Evolutionary conservation across 2,329 filamentous ascomycete genomes (phyloP).

Genomic region (Tolypocladium ophioglossoides): DNA sequence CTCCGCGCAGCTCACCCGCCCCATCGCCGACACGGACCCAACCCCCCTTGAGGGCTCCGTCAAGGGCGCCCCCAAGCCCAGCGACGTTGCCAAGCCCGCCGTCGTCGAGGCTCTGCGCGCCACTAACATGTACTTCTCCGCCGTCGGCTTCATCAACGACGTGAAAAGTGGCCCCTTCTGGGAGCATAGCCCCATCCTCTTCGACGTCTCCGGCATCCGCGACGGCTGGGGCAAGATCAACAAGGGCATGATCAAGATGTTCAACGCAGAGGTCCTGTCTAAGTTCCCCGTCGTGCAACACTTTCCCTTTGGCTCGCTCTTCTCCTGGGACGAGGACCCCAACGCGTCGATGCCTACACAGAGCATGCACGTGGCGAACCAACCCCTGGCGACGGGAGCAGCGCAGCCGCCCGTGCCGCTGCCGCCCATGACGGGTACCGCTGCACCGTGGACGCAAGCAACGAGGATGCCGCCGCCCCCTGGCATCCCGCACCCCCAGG

Average conservation of each 20-base stretch:
- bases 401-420: conserved; percentile 10
- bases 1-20: conserved; percentile 75
- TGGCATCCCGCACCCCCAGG: conserved; percentile 29
- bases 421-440: conserved; percentile 21
- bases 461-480: conserved; percentile 25
- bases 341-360: conserved; percentile 37
- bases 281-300: conserved; percentile 99
- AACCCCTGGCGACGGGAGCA: conserved; percentile 23
- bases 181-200: conserved; percentile 91
- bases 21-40: conserved; percentile 50
- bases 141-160: conserved; percentile 93
- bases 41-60: conserved; percentile 75
- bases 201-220: conserved; percentile 83
- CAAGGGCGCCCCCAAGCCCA: conserved; percentile 58
- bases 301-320: conserved; percentile 74
- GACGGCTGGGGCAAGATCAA: conserved; percentile 99
- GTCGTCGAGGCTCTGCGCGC: conserved; percentile 55
- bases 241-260: conserved; percentile 99
- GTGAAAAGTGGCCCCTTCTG: conserved; percentile 96
- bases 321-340: conserved; percentile 63
- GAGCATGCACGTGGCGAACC: conserved; percentile 48
- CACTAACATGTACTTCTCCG: conserved; percentile 84
- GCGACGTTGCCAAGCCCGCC: conserved; percentile 53
- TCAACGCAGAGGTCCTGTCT: conserved; percentile 86
- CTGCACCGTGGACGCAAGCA: conserved; percentile 34